These are phyloP conservation scores for Pyrus pyrifolia DNA, from an alignment of 306 rosid genomes.

Conservation along the genomic window DNA sequence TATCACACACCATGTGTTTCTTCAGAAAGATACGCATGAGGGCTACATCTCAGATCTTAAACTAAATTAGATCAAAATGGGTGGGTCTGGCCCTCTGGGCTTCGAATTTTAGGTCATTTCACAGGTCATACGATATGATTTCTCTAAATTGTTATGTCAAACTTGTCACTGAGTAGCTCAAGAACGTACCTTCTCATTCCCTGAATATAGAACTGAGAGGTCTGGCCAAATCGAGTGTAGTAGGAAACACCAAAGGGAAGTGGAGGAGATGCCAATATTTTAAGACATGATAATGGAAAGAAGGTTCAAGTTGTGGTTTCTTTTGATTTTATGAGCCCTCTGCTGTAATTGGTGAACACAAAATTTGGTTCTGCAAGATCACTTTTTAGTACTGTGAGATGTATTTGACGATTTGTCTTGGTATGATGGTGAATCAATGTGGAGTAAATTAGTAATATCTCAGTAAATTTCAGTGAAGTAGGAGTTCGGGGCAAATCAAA, in stretches of 20 bases:
- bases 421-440: not conserved
- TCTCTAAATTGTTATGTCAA: not conserved
- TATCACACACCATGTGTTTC: not conserved
- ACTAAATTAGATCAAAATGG: not conserved
- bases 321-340: not conserved
- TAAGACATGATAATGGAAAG: not conserved
- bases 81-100: not conserved
- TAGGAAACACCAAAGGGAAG: not conserved
- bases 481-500: not conserved
- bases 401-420: not conserved
- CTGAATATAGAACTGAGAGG: not conserved
- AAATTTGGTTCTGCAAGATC: not conserved
- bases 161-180: not conserved
- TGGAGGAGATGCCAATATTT: not conserved
- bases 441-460: not conserved
- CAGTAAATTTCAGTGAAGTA: not conserved
- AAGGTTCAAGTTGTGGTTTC: not conserved
- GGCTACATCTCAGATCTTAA: not conserved
- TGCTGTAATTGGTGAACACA: not conserved
- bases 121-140: not conserved
- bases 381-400: not conserved
- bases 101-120: not conserved
- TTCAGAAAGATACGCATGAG: not conserved
- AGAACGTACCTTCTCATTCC: not conserved
- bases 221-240: not conserved